Percentiles rank a stretch among this genome's conserved stretches.
phyloP scores from a whole-genome alignment of 2,329 filamentous ascomycete species.

The Diaporthe sp. region DNA sequence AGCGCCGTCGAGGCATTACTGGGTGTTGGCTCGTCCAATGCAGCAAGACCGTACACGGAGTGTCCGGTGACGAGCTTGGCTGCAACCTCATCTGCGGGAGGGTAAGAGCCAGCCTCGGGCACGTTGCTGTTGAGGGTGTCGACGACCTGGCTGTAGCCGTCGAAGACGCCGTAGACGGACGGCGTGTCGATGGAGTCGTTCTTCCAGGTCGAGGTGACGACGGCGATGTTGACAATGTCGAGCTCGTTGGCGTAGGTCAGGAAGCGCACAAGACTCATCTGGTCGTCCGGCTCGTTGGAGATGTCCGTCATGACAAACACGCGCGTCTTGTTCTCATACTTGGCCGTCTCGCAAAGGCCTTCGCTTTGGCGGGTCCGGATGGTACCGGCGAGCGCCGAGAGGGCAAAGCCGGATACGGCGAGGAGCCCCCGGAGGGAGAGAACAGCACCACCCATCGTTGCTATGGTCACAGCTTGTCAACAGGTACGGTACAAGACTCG shows the following conservation, averaged over 20 bases:
- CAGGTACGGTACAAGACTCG: neutral
- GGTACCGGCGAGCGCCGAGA: constrained; percentile 25
- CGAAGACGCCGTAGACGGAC: constrained; percentile 57
- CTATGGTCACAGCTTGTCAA: constrained; percentile 20
- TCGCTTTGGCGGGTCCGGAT: neutral
- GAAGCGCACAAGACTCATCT: constrained; percentile 58
- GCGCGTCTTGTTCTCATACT: constrained; percentile 45
- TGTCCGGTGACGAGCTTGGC: constrained; percentile 54
- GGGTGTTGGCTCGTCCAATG: constrained; percentile 43
- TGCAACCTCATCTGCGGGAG: constrained; percentile 51
- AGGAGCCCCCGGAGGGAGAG: constrained; percentile 21
- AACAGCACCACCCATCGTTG: constrained; percentile 19
- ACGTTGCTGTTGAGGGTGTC: constrained; percentile 63
- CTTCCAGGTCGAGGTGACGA: constrained; percentile 60
- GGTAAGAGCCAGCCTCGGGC: constrained; percentile 57
- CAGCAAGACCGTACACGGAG: constrained; percentile 51
- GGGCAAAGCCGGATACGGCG: constrained; percentile 22
- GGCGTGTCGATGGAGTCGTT: constrained; percentile 54
- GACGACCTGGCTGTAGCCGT: constrained; percentile 57
- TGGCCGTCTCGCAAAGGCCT: constrained; percentile 27
- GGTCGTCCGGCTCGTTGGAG: constrained; percentile 60
- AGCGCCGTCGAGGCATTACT: constrained; percentile 52
- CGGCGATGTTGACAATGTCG: constrained; percentile 58
- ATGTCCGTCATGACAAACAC: constrained; percentile 59
- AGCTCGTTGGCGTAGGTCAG: constrained; percentile 61